phyloP scores from a whole-genome alignment of 1,284 basidiomycete genomes.

The Rhodotorula sp. region DNA sequence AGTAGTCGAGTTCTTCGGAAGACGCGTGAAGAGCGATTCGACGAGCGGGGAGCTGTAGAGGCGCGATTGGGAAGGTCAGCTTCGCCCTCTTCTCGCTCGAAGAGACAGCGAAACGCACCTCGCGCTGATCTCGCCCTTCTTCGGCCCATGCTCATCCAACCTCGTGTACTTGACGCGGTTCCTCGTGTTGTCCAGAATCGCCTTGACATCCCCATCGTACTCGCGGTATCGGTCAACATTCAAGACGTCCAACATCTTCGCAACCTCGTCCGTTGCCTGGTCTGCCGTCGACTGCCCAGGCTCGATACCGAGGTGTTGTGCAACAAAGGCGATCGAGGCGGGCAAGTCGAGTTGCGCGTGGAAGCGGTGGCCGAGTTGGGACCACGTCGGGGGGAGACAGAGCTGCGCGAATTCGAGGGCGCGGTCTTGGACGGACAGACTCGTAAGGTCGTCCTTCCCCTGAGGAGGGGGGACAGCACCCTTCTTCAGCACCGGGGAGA shows the following conservation, averaged over 20 bases:
- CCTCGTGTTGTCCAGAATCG: conserved; percentile 69
- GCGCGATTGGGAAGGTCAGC: conserved; percentile 5
- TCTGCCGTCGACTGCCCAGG: conserved; percentile 22
- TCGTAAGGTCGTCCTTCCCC: conserved; percentile 51
- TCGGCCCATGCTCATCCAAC: conserved; percentile 76
- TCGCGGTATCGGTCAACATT: conserved; percentile 83
- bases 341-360: conserved; percentile 62
- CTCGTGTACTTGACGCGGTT: conserved; percentile 76
- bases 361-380: conserved; percentile 59
- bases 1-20: conserved; percentile 58
- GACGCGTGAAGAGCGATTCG: conserved; percentile 84
- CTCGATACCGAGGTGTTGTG: conserved; percentile 62
- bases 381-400: conserved; percentile 38
- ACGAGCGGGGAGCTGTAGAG: conserved; percentile 68
- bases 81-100: neutral
- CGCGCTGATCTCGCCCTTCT: conserved; percentile 72
- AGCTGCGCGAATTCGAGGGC: conserved; percentile 55
- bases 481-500: conserved; percentile 49
- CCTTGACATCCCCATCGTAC: conserved; percentile 75
- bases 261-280: conserved; percentile 66
- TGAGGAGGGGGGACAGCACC: neutral
- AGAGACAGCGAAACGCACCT: conserved; percentile 55
- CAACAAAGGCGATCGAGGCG: conserved; percentile 65
- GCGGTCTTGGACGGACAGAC: conserved; percentile 65
- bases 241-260: conserved; percentile 71